Base-by-base conservation (phyloP, 2,329 filamentous ascomycete genomes). In the Didymella keratinophila region DNA sequence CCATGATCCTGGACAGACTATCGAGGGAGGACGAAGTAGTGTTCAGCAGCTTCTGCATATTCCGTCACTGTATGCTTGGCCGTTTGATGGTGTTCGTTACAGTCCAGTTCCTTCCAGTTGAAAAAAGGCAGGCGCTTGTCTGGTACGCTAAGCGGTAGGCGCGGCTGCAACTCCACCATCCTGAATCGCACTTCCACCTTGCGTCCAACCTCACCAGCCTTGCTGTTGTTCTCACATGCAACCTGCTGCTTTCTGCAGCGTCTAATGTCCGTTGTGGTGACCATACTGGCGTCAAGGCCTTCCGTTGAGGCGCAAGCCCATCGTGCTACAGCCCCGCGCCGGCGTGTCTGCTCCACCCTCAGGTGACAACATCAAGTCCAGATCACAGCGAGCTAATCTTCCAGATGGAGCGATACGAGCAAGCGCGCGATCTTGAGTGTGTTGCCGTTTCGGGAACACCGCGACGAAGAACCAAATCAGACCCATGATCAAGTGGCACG, bases 81-180 rank as follows among this genome's bases (percentile, higher is more conserved):
- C 34, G 37, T 49, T 45, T 34, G 16, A 42, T 25, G 32, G 25
- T 39, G 49, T 39, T 50, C 23, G 32, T 48, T 37, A 34, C 44
- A 34, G n/a, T 20, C 30, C 43, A 32, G 27, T 23, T 28, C 27
- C 23, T 23, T 30, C 25, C 39, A 25, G 32, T 27, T 53, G 45
- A n/a, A 18, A 51, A 42, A 34, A 45, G 30, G 39, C 30, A 58
- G 51, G 34, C 50, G 50, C 28, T 52, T 52, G 28, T 48, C 28
- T 54, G 47, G 41, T 20, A 59, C 56, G 60, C 60, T 63, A 63
- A 63, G 54, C 50, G 57, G 50, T 47, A 52, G 50, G 42, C 53
- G 46, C 46, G 46, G 37, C 52, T 48, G 39, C 47, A 20, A 11
- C 41, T 48, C 21, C 28, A 50, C 50, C 45, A 44, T 39, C 27